These are phyloP conservation scores for Phyllosticta citrichinensis DNA, from an alignment of 2,329 filamentous ascomycete genomes.

Conservation along the genomic window DNA sequence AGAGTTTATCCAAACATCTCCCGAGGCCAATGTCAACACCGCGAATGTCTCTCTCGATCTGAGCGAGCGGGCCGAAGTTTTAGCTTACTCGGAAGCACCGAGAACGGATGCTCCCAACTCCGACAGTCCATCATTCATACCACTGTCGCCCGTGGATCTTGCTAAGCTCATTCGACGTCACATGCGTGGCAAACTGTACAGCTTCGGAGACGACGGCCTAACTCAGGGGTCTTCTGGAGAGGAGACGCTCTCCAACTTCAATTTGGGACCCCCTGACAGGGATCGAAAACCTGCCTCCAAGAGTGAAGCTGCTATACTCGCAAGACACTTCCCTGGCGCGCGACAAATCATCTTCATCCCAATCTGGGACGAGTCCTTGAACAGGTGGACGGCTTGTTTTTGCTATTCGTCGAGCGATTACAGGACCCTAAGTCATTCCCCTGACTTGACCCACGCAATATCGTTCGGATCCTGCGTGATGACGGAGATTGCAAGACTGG, in stretches of 20 bases:
- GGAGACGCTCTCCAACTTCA: slow-evolving; percentile 9
- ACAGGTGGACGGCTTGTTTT: slow-evolving; percentile 37
- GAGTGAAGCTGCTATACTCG: slow-evolving; percentile 30
- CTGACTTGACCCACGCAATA: slow-evolving; percentile 31
- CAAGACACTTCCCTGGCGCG: slow-evolving; percentile 37
- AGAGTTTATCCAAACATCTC: neutral
- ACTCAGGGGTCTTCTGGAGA: slow-evolving; percentile 20
- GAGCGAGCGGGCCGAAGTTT: slow-evolving; percentile 2
- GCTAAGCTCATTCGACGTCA: slow-evolving; percentile 18
- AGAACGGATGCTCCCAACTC: neutral
- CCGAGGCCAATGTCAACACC: neutral
- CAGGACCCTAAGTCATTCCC: slow-evolving; percentile 23
- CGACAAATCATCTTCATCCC: slow-evolving; percentile 42
- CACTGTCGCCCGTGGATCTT: slow-evolving; percentile 15
- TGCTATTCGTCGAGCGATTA: slow-evolving; percentile 30
- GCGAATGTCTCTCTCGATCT: neutral
- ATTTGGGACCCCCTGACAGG: slow-evolving; percentile 4
- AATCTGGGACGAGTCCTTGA: slow-evolving; percentile 39
- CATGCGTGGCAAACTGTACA: slow-evolving; percentile 26
- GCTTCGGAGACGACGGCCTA: slow-evolving; percentile 21
- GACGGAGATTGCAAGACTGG: slow-evolving; percentile 30
- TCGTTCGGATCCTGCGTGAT: slow-evolving; percentile 35
- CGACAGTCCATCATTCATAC: slow-evolving; percentile 8
- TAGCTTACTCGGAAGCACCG: neutral
- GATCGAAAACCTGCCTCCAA: slow-evolving; percentile 13